Base-by-base conservation (phyloP, 306 rosid species). In the Fragaria vesca region DNA sequence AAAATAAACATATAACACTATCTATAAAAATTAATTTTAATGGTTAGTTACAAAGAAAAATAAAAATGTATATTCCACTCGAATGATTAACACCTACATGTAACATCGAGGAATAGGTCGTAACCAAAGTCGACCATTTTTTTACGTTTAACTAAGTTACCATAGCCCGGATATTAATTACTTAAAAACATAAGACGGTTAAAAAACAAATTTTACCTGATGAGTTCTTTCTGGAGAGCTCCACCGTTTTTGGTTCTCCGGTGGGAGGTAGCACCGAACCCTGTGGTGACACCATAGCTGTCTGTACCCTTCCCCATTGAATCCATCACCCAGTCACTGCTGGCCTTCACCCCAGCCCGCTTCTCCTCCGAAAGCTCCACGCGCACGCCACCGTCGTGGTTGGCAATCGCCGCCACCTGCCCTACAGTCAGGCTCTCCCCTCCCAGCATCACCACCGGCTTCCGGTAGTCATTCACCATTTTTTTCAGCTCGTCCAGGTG, bases 201-300 rank as follows among this genome's bases (percentile, higher is more conserved):
- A 28, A 26, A 28, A 12, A 9, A 13, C 18, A 62, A 30, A 62
- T 7, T 66, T 66, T 50, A 94, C 98, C 98, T 89, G 20, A 92
- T 91, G 13, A 95, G 97, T 74, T 95, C 98, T 52, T 21, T 86
- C 82, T 95, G 98, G n/a, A 95, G 97, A 16, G 97, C 98, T 18
- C 87, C 92, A 0, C 98, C 97, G n/a, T 95, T 81, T 30, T 86
- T 91, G 68, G 98, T 95, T 80, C 98, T 86, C 83, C 97, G 58
- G 36, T 95, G 98, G 0, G 98, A 95, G 58, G 98, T 95, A 10
- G 98, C 91, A 73, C 98, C 98, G 46, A 95, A 95, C 0, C 98
- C 98, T 0, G 97, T 95, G 40, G 97, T 92, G 11, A 95, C 92
- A 0, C 97, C 98, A 21, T 95, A 92, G 47, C 96, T 92, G 72